These are phyloP conservation scores for Saccharomyces eubayanus DNA, from an alignment of 805 yeast species.

Conservation along the genomic window DNA sequence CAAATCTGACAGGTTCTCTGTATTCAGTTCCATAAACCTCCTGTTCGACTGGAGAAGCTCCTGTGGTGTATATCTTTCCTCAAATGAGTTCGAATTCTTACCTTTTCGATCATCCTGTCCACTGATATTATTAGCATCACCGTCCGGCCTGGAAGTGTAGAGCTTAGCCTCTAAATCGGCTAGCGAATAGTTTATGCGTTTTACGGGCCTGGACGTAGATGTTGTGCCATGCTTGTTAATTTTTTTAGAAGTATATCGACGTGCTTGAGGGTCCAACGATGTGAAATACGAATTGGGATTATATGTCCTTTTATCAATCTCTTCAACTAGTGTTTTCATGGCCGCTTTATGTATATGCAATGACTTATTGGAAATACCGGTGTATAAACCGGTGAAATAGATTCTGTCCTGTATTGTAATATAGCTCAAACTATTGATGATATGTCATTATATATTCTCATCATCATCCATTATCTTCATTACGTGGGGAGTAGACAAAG, in stretches of 20 bases:
- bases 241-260: slow-evolving; percentile 15
- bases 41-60: slow-evolving; percentile 27
- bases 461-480: neutral
- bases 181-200: slow-evolving; percentile 29
- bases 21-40: slow-evolving; percentile 29
- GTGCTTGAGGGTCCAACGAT: slow-evolving; percentile 14
- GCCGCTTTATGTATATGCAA: neutral
- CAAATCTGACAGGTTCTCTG: slow-evolving; percentile 24
- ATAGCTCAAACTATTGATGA: neutral
- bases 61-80: slow-evolving; percentile 22
- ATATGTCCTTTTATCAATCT: slow-evolving; percentile 27
- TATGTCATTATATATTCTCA: neutral
- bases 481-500: too few species aligned
- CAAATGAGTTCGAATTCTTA: slow-evolving; percentile 4
- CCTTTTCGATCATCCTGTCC: slow-evolving; percentile 6
- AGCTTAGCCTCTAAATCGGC: slow-evolving; percentile 29
- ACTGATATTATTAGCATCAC: slow-evolving; percentile 2
- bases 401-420: too few species aligned
- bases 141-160: slow-evolving; percentile 14
- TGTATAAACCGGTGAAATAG: neutral
- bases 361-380: neutral
- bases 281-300: slow-evolving; percentile 30
- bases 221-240: slow-evolving; percentile 7
- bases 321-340: slow-evolving; percentile 20
- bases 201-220: slow-evolving; percentile 22